Evolutionary conservation across 2,329 filamentous ascomycete species (phyloP).

Genomic region (Phialophora expanda): DNA sequence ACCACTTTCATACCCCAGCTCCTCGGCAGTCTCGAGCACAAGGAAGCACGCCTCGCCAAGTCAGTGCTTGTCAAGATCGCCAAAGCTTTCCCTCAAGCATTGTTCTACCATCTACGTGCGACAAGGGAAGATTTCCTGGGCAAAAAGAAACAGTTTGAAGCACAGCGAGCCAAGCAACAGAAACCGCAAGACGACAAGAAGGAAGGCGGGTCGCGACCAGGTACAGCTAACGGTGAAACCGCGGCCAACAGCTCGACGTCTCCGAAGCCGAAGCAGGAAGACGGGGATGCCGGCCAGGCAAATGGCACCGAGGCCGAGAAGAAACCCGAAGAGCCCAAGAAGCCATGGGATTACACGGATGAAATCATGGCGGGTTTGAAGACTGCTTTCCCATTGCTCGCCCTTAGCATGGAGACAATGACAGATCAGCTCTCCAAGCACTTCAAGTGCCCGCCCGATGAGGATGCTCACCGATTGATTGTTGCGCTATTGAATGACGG

Average conservation of each 20-base stretch:
- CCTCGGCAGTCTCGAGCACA: conserved; percentile 85
- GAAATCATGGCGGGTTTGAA: conserved; percentile 95
- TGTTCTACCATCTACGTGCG: conserved; percentile 94
- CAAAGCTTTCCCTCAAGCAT: conserved; percentile 90
- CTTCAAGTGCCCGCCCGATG: conserved; percentile 98
- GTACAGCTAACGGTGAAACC: conserved; percentile 53
- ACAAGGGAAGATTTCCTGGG: conserved; percentile 90
- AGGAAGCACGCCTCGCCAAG: conserved; percentile 86
- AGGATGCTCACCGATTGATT: conserved; percentile 95
- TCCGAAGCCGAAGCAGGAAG: conserved; percentile 61
- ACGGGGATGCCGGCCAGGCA: conserved; percentile 54
- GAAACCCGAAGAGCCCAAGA: conserved; percentile 62
- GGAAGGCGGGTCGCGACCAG: conserved; percentile 44
- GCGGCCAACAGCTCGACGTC: conserved; percentile 42
- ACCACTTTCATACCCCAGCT: conserved; percentile 98
- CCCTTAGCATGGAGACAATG: conserved; percentile 99
- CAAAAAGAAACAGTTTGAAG: conserved; percentile 71
- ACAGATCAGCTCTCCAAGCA: conserved; percentile 98
- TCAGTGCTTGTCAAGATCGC: conserved; percentile 89
- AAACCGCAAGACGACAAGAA: conserved; percentile 31
- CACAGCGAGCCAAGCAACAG: conserved; percentile 32
- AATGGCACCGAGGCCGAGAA: conserved; percentile 37
- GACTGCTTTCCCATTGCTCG: conserved; percentile 93
- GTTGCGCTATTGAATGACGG: conserved; percentile 97
- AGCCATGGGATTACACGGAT: conserved; percentile 95